A percentile compares a stretch with the other conserved stretches of the same genome.
These are phyloP conservation scores for Scedosporium apiospermum DNA, from an alignment of 2,329 filamentous ascomycete genomes.

Conservation along the genomic window DNA sequence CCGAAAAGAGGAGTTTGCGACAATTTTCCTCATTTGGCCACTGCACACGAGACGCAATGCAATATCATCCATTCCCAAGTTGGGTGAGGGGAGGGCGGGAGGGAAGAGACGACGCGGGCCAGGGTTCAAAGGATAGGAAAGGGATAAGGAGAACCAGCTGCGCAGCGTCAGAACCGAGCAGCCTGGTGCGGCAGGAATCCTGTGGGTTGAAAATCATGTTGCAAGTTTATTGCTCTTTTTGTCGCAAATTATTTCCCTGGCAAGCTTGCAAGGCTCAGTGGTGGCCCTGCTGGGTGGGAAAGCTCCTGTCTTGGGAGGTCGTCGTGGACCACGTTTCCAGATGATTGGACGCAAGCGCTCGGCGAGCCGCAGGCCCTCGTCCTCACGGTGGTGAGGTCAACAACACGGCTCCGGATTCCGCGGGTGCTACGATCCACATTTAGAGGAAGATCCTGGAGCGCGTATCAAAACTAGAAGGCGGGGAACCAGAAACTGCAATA, in stretches of 20 bases:
- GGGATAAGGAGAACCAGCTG: not conserved
- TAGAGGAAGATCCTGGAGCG: not conserved
- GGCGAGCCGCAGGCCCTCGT: not conserved
- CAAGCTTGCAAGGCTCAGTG: not conserved
- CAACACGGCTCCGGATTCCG: not conserved
- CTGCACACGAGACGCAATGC: not conserved
- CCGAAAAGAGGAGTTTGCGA: not conserved
- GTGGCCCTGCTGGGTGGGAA: not conserved
- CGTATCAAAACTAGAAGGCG: not conserved
- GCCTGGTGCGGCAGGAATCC: not conserved
- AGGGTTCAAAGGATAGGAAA: not conserved
- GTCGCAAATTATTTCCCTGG: not conserved
- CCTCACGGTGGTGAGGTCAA: not conserved
- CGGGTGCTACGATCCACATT: not conserved
- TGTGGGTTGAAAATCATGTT: not conserved
- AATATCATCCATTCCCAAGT: not conserved
- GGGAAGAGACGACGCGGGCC: not conserved
- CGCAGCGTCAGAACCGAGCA: not conserved
- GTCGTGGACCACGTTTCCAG: conserved; percentile 5
- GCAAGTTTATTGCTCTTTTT: not conserved
- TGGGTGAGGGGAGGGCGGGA: not conserved
- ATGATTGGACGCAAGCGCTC: conserved; percentile 6
- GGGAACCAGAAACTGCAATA: not conserved
- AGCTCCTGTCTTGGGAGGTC: not conserved
- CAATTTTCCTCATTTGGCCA: not conserved